A percentile compares a stretch with the other conserved stretches of the same genome.
phyloP scores from a whole-genome alignment of 768 basidiomycete genomes.

The Panaeolus papilionaceus region DNA sequence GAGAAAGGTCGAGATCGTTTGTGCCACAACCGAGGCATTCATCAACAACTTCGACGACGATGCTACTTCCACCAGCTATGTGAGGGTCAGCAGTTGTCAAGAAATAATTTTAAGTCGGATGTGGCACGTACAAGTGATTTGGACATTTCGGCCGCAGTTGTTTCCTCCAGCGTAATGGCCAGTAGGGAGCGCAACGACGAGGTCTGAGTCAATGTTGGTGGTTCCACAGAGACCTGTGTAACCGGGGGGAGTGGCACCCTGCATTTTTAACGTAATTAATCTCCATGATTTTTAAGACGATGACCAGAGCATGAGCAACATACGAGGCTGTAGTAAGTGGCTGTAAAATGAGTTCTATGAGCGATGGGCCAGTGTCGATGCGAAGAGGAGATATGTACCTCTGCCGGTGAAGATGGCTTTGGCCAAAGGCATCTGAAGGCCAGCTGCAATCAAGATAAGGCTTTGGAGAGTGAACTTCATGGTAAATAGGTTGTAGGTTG shows the following conservation, averaged over 20 bases:
- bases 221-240: not conserved
- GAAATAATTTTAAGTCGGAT: not conserved
- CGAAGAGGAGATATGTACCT: not conserved
- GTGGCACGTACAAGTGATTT: not conserved
- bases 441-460: not conserved
- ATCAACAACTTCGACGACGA: not conserved
- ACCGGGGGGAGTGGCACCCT: not conserved
- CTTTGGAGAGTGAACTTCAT: slow-evolving; percentile 3
- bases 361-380: not conserved
- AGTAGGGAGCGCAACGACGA: not conserved
- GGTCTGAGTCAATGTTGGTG: not conserved
- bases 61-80: not conserved
- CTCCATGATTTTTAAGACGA: not conserved
- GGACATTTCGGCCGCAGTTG: not conserved
- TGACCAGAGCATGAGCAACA: not conserved
- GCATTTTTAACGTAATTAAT: not conserved
- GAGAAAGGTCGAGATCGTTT: not conserved
- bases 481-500: not conserved
- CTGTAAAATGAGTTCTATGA: not conserved
- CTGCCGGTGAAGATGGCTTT: not conserved
- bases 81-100: not conserved
- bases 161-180: not conserved
- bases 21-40: not conserved
- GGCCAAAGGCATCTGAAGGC: not conserved
- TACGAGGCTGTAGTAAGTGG: not conserved